phyloP scores from a whole-genome alignment of 257 asterid species.

The Forsythia viridissima region DNA sequence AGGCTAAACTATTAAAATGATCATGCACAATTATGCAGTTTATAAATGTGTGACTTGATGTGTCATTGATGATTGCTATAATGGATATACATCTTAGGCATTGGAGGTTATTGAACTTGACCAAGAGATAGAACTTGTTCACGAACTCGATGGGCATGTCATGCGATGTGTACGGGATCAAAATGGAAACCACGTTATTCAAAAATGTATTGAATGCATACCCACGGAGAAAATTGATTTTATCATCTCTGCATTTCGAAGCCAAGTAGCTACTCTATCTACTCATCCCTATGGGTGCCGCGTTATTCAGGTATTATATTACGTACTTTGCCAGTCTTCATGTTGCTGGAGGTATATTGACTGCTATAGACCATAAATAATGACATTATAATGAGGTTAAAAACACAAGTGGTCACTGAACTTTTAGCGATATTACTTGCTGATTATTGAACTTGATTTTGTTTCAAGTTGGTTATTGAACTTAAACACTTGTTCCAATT shows the following conservation, averaged over 20 bases:
- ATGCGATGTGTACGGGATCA: slow-evolving; percentile 88
- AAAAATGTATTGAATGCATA: slow-evolving; percentile 78
- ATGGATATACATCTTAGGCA: slow-evolving; percentile 51
- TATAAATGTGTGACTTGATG: background rate
- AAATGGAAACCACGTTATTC: slow-evolving; percentile 92
- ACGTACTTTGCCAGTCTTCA: slow-evolving; percentile 14
- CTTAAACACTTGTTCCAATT: background rate
- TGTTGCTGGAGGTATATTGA: background rate
- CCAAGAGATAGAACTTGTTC: slow-evolving; percentile 68
- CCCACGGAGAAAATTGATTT: slow-evolving; percentile 65
- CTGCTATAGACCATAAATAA: background rate
- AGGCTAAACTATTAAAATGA: background rate
- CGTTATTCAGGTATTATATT: slow-evolving; percentile 74
- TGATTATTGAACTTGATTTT: too few species aligned
- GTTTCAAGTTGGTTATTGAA: too few species aligned
- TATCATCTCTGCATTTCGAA: slow-evolving; percentile 69
- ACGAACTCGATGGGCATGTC: slow-evolving; percentile 82
- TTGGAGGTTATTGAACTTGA: slow-evolving; percentile 76
- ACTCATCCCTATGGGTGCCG: slow-evolving; percentile 98
- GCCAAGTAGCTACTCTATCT: slow-evolving; percentile 76
- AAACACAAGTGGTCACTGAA: background rate
- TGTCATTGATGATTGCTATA: background rate
- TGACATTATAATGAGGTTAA: background rate
- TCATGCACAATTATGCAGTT: background rate
- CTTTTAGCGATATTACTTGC: background rate